Evolutionary conservation across 805 yeast species (phyloP).

Genomic region (Teunomyces kruisii): DNA sequence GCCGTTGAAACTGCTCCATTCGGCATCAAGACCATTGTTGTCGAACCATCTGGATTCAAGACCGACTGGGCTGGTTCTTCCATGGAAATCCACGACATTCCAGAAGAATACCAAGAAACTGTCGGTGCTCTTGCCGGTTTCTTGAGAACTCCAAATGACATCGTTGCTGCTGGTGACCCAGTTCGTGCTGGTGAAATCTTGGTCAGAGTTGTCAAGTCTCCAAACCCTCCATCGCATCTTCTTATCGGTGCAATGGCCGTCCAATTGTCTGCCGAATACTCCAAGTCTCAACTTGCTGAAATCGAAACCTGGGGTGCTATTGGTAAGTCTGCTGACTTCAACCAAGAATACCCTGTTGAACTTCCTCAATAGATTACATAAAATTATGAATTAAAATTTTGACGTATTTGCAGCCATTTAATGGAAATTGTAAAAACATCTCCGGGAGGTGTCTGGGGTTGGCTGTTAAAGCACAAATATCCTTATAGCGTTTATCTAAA

Average conservation of each 20-base stretch:
- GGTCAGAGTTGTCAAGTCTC: background rate
- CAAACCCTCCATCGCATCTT: background rate
- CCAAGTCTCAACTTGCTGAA: background rate
- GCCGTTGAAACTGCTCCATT: background rate
- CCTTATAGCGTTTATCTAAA: too few species aligned
- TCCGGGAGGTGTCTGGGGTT: too few species aligned
- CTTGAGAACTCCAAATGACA: too few species aligned
- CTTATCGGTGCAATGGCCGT: background rate
- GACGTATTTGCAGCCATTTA: constrained; percentile 2
- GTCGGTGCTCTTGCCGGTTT: background rate
- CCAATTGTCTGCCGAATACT: background rate
- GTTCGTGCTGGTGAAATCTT: background rate
- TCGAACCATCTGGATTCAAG: background rate
- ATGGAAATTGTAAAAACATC: too few species aligned
- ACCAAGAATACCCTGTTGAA: background rate
- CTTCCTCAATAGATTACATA: background rate
- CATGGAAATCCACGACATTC: background rate
- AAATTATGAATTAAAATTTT: background rate
- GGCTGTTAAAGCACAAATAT: too few species aligned
- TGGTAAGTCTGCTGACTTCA: background rate
- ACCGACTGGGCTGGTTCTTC: background rate
- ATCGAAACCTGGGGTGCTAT: background rate
- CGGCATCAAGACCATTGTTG: background rate
- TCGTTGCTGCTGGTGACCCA: background rate
- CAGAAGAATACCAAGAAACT: background rate